phyloP scores from a whole-genome alignment of 805 yeast genomes.

The Yarrowia yakushimensis region DNA sequence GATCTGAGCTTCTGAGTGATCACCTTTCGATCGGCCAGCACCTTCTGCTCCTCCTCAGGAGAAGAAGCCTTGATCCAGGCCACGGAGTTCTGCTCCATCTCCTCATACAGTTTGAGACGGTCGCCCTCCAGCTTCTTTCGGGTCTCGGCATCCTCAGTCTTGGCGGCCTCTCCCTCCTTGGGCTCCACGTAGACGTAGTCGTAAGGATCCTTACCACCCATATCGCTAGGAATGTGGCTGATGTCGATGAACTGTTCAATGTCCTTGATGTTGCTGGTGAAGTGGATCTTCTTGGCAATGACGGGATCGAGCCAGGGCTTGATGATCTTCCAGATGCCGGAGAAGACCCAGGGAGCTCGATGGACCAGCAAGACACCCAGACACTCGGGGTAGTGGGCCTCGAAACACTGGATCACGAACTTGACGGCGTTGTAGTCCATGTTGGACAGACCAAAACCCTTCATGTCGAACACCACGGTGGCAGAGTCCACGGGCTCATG shows the following conservation, averaged over 20 bases:
- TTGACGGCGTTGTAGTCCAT: conserved; percentile 93
- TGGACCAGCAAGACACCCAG: conserved; percentile 68
- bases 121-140: conserved; percentile 47
- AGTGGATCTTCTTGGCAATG: conserved; percentile 74
- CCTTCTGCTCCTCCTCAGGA: conserved; percentile 47
- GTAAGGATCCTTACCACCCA: conserved; percentile 60
- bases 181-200: conserved; percentile 54
- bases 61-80: conserved; percentile 61
- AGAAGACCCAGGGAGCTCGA: conserved; percentile 83
- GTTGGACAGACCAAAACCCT: conserved; percentile 84
- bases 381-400: conserved; percentile 83
- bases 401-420: conserved; percentile 80
- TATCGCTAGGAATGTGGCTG: conserved; percentile 51
- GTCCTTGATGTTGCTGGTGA: conserved; percentile 61
- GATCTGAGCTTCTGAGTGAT: conserved; percentile 52
- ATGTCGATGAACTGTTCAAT: conserved; percentile 51
- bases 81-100: conserved; percentile 62
- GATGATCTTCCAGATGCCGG: conserved; percentile 81
- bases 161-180: conserved; percentile 47
- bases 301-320: conserved; percentile 84
- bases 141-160: conserved; percentile 17
- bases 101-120: conserved; percentile 52
- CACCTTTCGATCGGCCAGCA: conserved; percentile 45
- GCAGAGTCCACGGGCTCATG: conserved; percentile 75
- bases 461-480: conserved; percentile 79